Evolutionary conservation across 257 asterid genomes (phyloP), one percentile per base, ranked within the genome.

Genomic region (Oldenlandia corymbosa): DNA sequence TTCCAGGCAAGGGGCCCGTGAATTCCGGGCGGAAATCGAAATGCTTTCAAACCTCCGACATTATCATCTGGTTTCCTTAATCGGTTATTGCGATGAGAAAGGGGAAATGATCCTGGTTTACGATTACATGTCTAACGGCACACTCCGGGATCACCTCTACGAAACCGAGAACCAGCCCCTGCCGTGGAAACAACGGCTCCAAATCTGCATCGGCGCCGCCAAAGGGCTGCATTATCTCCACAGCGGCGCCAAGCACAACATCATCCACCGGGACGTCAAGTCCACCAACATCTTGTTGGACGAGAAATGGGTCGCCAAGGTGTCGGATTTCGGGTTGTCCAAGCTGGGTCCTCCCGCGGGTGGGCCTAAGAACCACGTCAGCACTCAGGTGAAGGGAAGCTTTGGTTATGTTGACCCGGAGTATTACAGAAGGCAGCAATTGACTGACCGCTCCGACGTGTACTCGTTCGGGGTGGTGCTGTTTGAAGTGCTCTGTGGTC

Each of bases 231-330:
- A 74, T 18, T 87, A 84, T 58, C 95, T 87, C 21, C 95, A 87
- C 74, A 54, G 80, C 5, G 80, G 88, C n/a, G 65, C 76, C 0
- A 77, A 76, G 14, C 70, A 72, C 53, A 28, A 60, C 32, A 76
- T 87, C 49, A 87, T 87, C 57, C 95, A 84, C 63, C 80, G 95
- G 11, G 95, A 87, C 59, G 83, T 87, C 37, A 84, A 87, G 73
- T 82, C 95, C 10, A 83, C 90, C 12, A 87, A 84, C 67, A 85
- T 87, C 49, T 60, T 87, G 4, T 57, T 87, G 68, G 85, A 87
- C 20, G 85, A 85, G 58, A 84, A 84, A 65, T 77, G 76, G 77
- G 81, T 78, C 20, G 88, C 91, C 1, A 88, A 88, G 70, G 74
- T 83, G 59, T 79, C 93, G 4, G 87, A 80, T 58, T 81, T 86